Percentiles rank a stretch among this genome's conserved stretches.
phyloP scores from a whole-genome alignment of 1,284 basidiomycete genomes.

The Sparassis latifolia region DNA sequence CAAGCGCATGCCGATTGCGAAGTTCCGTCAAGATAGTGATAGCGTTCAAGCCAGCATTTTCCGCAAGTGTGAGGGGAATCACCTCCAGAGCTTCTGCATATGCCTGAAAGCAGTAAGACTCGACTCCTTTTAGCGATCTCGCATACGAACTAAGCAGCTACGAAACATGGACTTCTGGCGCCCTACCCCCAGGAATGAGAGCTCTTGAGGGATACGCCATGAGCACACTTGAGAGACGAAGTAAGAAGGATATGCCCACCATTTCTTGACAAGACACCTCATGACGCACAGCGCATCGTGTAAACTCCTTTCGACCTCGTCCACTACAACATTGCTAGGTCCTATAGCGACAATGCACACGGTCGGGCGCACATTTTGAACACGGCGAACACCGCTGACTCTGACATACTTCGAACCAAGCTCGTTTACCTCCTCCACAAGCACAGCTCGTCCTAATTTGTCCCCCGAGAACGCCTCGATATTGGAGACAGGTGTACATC shows the following conservation, averaged over 20 bases:
- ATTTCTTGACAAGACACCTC: slow-evolving; percentile 96
- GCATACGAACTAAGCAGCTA: slow-evolving; percentile 87
- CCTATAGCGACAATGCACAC: slow-evolving; percentile 96
- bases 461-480: slow-evolving; percentile 99
- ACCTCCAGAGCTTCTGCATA: slow-evolving; percentile 98
- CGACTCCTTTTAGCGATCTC: slow-evolving; percentile 95
- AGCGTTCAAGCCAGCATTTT: slow-evolving; percentile 97
- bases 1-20: slow-evolving; percentile 92
- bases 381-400: slow-evolving; percentile 92
- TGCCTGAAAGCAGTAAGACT: slow-evolving; percentile 98
- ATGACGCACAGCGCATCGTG: slow-evolving; percentile 99
- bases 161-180: slow-evolving; percentile 97
- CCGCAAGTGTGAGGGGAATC: slow-evolving; percentile 95
- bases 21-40: slow-evolving; percentile 98
- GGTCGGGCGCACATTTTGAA: slow-evolving; percentile 93
- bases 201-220: slow-evolving; percentile 47
- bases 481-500: slow-evolving; percentile 95
- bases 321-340: slow-evolving; percentile 88
- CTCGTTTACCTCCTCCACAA: slow-evolving; percentile 88
- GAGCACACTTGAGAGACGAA: no score
- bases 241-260: slow-evolving; percentile 41
- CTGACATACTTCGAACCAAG: slow-evolving; percentile 90
- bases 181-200: slow-evolving; percentile 94
- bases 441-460: slow-evolving; percentile 94
- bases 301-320: slow-evolving; percentile 95